Evolutionary conservation across 2,329 filamentous ascomycete species (phyloP), one percentile per base, ranked within the genome.

Genomic region (Pestalotiopsis sp.): DNA sequence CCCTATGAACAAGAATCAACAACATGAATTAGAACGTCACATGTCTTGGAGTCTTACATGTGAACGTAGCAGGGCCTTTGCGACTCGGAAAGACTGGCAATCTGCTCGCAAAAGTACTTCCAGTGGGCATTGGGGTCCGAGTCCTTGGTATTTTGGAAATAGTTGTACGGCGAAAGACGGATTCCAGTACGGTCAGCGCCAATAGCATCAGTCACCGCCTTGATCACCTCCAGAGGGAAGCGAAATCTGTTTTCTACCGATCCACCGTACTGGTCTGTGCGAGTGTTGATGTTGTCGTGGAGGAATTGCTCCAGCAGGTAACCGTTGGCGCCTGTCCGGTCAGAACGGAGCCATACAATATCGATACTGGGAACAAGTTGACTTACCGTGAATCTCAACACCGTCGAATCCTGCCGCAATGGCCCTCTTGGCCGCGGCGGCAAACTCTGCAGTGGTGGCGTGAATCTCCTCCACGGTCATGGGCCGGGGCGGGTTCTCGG

Each of bases 391-490:
- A 56, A 82, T 78, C 71, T 93, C 91, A 0, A 77, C 73, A 1
- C 75, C 73, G 74, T 93, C 91, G 57, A 91, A 90, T 0, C 92
- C 92, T 1, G 88, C 89, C 60, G 84, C 82, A 1, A 93, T 78
- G 1, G 91, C 86, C 12, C 87, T 80, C 72, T 84, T 82, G 0
- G 84, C 82, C 0, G 84, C 85, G 0, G 83, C 85, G 1, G 84
- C 86, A 80, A 87, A 94, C 2, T 88, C 88, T 4, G 77, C 75
- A 78, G 92, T 92, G 69, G 91, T 81, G 3, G 85, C 78, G 66
- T 87, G 83, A 68, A 95, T 94, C 62, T 94, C 91, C 1, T 85
- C 80, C 20, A 86, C 80, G 0, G 87, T 90, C 87, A 94, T 88
- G 20, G 85, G 89, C 67, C 86, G 74, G 45, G 68, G 88, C 1